These are phyloP conservation scores for Trypanosoma avium DNA, from an alignment of 208 protist species.

Conservation along the genomic window DNA sequence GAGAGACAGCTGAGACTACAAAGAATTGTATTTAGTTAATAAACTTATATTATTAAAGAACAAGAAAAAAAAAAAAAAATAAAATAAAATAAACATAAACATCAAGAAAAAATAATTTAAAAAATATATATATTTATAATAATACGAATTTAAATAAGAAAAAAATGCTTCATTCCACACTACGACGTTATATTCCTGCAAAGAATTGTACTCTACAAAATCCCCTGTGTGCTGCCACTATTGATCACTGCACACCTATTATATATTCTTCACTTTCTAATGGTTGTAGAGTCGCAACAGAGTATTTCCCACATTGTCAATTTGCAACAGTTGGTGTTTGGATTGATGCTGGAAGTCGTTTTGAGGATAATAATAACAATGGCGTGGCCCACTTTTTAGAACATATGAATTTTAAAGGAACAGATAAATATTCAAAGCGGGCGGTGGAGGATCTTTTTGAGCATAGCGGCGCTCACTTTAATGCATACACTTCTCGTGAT, in stretches of 20 bases:
- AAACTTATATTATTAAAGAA: neutral
- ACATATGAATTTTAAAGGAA: constrained; percentile 99
- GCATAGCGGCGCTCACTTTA: constrained; percentile 97
- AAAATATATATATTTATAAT: neutral
- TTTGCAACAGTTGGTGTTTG: constrained; percentile 97
- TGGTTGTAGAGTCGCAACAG: constrained; percentile 97
- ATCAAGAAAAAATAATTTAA: constrained; percentile 1
- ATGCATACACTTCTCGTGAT: constrained; percentile 99
- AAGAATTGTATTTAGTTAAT: too few relatives aligned
- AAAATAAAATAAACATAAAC: neutral
- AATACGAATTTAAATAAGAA: too few relatives aligned
- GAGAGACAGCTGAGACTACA: too few relatives aligned
- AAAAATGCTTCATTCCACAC: constrained; percentile 33
- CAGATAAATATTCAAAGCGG: constrained; percentile 83
- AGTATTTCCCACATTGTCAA: constrained; percentile 88
- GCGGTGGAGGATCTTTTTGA: constrained; percentile 96
- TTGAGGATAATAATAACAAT: constrained; percentile 96
- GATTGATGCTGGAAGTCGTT: constrained; percentile 97
- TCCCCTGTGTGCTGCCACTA: constrained; percentile 38
- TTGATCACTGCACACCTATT: constrained; percentile 76
- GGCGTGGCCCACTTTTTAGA: constrained; percentile 98
- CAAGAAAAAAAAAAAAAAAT: constrained; percentile 1
- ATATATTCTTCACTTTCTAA: constrained; percentile 93
- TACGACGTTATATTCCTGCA: constrained; percentile 12
- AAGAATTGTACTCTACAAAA: constrained; percentile 56